Percentiles rank a stretch among this genome's conserved stretches.
phyloP scores from a whole-genome alignment of 2,329 filamentous ascomycete genomes.

The Tolypocladium pustulatum region DNA sequence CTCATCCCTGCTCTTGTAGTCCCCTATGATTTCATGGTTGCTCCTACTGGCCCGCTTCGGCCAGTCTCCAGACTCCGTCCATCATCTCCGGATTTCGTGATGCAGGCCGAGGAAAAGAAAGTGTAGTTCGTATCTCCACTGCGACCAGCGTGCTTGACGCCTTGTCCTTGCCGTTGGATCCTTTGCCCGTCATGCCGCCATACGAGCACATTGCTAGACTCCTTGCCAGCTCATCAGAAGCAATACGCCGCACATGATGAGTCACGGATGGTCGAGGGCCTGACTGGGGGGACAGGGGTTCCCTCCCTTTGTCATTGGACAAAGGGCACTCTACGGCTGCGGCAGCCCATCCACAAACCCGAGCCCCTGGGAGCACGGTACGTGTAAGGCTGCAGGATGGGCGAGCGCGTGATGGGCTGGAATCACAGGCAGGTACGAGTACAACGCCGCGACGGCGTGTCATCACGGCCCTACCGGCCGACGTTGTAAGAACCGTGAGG shows the following conservation, averaged over 20 bases:
- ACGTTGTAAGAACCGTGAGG: background rate
- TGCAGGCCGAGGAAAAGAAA: background rate
- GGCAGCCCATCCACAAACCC: background rate
- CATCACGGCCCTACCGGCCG: background rate
- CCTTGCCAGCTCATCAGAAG: background rate
- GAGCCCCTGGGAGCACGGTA: background rate
- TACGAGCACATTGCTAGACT: background rate
- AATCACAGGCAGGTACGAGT: background rate
- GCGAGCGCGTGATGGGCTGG: background rate
- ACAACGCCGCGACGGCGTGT: background rate
- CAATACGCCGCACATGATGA: background rate
- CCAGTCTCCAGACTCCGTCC: background rate
- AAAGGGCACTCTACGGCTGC: background rate
- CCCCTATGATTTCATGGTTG: constrained; percentile 6
- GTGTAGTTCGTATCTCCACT: background rate
- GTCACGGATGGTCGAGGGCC: background rate
- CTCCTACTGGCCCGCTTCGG: constrained; percentile 1
- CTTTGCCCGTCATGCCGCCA: background rate
- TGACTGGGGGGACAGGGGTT: background rate
- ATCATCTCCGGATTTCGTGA: constrained; percentile 3
- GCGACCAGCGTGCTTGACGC: background rate
- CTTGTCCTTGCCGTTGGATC: background rate
- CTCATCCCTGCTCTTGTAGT: background rate
- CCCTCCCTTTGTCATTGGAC: background rate
- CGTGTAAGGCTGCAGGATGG: constrained; percentile 3